These are phyloP conservation scores for Linum tenue DNA, from an alignment of 345 rosid species.

Conservation along the genomic window DNA sequence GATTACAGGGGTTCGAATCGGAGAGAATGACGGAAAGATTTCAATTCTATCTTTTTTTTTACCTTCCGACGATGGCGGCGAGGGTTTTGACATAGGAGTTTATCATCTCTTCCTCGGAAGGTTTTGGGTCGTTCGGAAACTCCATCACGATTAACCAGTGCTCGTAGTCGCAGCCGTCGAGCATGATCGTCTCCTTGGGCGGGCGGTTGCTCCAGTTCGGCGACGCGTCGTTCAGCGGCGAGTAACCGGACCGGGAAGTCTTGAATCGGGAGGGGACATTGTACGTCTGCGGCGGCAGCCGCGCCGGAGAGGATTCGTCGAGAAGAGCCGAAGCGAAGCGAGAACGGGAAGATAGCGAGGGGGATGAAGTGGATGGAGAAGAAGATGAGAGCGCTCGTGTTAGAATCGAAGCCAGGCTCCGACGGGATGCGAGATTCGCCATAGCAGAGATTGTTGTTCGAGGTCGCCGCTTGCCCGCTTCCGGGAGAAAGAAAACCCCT, in stretches of 20 bases:
- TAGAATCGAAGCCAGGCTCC: constrained; percentile 33
- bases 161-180: constrained; percentile 90
- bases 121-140: constrained; percentile 65
- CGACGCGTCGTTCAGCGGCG: constrained; percentile 82
- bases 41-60: background rate
- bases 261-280: constrained; percentile 39
- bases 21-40: background rate
- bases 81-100: constrained; percentile 73
- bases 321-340: constrained; percentile 42
- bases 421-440: constrained; percentile 52
- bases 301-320: constrained; percentile 19
- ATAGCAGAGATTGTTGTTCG: constrained; percentile 20
- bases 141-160: constrained; percentile 98
- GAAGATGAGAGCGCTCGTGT: constrained; percentile 30
- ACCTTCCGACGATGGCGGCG: constrained; percentile 70
- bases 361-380: constrained; percentile 19
- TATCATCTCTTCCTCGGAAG: constrained; percentile 77
- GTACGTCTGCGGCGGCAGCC: constrained; percentile 20
- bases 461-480: background rate
- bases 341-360: constrained; percentile 31
- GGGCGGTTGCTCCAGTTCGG: constrained; percentile 94
- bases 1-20: too few species aligned
- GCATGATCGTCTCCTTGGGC: constrained; percentile 80
- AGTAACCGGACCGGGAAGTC: constrained; percentile 67
- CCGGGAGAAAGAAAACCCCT: too few species aligned